Evolutionary conservation across 805 yeast genomes (phyloP), one percentile per base, ranked within the genome.

Genomic region (Blastobotrys attinorum): DNA sequence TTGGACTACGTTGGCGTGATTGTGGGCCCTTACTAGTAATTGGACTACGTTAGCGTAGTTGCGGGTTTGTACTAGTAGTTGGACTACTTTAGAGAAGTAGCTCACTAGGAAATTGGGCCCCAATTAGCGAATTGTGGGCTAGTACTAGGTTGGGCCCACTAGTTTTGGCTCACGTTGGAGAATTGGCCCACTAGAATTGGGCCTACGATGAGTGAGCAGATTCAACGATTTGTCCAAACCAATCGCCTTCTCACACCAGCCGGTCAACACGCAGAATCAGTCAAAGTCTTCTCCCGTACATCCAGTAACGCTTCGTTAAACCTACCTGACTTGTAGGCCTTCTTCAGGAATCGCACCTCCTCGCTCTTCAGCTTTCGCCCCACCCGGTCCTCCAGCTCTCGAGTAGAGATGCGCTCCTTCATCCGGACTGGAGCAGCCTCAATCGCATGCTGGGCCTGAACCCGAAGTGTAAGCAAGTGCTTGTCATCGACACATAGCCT

Each of bases 251-350:
- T 25, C 31, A 25, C 31, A 10, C 31, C 31, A 25, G n/a, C n/a
- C n/a, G n/a, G n/a, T n/a, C 39, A 55, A 31, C 57, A 54, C 33
- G 44, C 43, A 2, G 54, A 47, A 43, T 66, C 71, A 4, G 59
- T 48, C 39, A 58, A 61, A 7, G 49, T 22, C 44, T 50, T 53
- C 27, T 54, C 56, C 18, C 61, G 53, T 22, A 63, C 52, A 16
- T 63, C 56, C 16, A 67, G 47, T 16, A 67, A 39, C 20, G 67
- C 68, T 47, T 67, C 71, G 43, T 66, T 64, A 16, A 67, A 39
- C 15, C 54, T 55, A 1, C 71, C 71, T 1, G 51, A 57, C 43
- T 50, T 55, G 39, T 42, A 51, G 3, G 56, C 63, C 39, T 11
- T 47, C 43, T 50, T 58, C 39, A 53, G 54, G 29, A 2, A 42